These are phyloP conservation scores for Rhododendron mucronatum DNA, from an alignment of 148 eudicot species.

Conservation along the genomic window DNA sequence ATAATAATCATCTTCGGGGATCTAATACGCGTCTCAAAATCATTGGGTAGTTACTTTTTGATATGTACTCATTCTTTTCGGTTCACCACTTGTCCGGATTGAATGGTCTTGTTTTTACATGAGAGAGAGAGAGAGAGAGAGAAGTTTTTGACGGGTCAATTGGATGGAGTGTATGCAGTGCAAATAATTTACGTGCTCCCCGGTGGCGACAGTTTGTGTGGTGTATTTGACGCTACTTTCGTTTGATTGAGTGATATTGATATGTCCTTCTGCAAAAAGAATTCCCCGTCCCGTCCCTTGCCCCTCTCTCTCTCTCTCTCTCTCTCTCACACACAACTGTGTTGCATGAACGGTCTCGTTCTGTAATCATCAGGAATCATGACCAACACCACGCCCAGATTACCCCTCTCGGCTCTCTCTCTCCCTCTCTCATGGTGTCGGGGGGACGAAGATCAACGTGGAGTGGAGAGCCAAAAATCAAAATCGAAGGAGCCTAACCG, in stretches of 20 bases:
- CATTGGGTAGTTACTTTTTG: too few species aligned
- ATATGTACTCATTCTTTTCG: too few species aligned
- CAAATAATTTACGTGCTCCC: neutral
- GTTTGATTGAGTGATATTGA: slow-evolving; percentile 11
- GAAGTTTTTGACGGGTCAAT: neutral
- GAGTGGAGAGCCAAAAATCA: too few species aligned
- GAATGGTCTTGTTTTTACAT: neutral
- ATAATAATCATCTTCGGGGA: too few species aligned
- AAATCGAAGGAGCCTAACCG: too few species aligned
- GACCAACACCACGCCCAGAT: neutral
- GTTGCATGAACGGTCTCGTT: slow-evolving; percentile 1
- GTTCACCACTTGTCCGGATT: neutral
- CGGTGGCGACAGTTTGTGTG: neutral
- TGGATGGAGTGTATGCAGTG: neutral
- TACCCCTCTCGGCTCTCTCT: neutral
- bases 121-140: neutral
- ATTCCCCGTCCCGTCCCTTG: neutral
- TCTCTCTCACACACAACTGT: neutral
- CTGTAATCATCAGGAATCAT: slow-evolving; percentile 3
- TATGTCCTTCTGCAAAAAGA: neutral
- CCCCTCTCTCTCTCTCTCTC: neutral
- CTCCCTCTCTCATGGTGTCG: neutral
- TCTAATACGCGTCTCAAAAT: too few species aligned
- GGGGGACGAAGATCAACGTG: too few species aligned
- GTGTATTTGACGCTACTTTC: neutral